A percentile compares a stretch with the other conserved stretches of the same genome.
These are phyloP conservation scores for Vicia villosa DNA, from an alignment of 306 rosid species.

Conservation along the genomic window DNA sequence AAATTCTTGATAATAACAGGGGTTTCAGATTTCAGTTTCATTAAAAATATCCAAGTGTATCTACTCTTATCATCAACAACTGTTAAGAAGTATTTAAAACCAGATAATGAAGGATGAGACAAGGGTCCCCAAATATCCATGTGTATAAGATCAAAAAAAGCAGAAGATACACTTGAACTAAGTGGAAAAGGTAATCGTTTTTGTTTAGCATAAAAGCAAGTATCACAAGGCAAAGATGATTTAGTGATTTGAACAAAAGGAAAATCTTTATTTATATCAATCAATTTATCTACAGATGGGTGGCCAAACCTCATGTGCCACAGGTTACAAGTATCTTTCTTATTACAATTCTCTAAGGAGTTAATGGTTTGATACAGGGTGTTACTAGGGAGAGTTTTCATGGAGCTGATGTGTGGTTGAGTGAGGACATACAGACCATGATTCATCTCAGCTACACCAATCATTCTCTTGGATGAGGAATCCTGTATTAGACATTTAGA, in stretches of 20 bases:
- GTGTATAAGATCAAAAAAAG: no score
- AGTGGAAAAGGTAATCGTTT: no score
- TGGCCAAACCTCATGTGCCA: background rate
- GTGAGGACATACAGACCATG: background rate
- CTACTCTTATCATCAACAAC: no score
- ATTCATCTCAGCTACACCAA: background rate
- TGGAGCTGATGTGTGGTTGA: background rate
- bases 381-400: fast-evolving
- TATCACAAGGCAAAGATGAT: background rate
- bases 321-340: background rate
- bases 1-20: no score
- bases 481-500: no score
- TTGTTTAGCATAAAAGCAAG: no score
- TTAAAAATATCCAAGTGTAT: background rate
- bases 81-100: no score
- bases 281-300: background rate
- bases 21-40: background rate
- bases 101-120: no score
- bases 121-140: no score
- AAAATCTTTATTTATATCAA: background rate
- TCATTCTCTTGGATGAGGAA: background rate
- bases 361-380: no score
- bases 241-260: background rate
- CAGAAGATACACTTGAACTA: no score
- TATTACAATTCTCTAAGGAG: no score